Evolutionary conservation across 306 rosid species (phyloP).

Genomic region (Oxytropis ochrocephala): DNA sequence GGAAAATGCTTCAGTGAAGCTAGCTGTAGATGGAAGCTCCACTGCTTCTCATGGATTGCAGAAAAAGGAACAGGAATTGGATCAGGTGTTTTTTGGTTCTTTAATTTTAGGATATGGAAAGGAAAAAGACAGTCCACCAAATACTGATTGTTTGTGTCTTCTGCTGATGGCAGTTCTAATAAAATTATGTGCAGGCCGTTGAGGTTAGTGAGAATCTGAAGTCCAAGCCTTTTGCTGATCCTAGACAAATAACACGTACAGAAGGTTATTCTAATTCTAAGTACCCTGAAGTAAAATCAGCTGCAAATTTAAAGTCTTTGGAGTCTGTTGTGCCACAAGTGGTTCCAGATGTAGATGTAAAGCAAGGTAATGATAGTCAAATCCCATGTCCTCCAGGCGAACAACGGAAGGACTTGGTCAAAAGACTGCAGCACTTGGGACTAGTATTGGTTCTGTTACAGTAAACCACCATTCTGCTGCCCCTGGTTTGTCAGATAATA

Average conservation of each 20-base stretch:
- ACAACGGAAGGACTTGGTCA: conserved; percentile 22
- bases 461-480: conserved; percentile 17
- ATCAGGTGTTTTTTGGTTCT: conserved; percentile 19
- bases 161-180: conserved; percentile 11
- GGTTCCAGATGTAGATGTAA: conserved; percentile 14
- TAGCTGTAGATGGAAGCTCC: conserved; percentile 29
- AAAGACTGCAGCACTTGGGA: conserved; percentile 25
- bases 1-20: conserved; percentile 29
- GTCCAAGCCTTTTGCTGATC: conserved; percentile 18
- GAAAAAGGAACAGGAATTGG: conserved; percentile 38
- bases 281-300: conserved; percentile 28
- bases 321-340: conserved; percentile 28
- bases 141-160: not conserved
- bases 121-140: conserved; percentile 18
- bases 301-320: conserved; percentile 23
- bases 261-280: conserved; percentile 24
- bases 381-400: conserved; percentile 5
- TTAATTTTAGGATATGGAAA: conserved; percentile 22
- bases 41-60: conserved; percentile 16
- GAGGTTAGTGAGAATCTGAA: conserved; percentile 26
- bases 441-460: conserved; percentile 24
- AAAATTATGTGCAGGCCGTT: conserved; percentile 38
- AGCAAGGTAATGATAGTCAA: conserved; percentile 14
- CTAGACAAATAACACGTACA: conserved; percentile 13
- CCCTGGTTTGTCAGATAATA: conserved; percentile 30